Evolutionary conservation across 2,329 filamentous ascomycete genomes (phyloP), one percentile per base, ranked within the genome.

Genomic region (Fonsecaea multimorphosa): DNA sequence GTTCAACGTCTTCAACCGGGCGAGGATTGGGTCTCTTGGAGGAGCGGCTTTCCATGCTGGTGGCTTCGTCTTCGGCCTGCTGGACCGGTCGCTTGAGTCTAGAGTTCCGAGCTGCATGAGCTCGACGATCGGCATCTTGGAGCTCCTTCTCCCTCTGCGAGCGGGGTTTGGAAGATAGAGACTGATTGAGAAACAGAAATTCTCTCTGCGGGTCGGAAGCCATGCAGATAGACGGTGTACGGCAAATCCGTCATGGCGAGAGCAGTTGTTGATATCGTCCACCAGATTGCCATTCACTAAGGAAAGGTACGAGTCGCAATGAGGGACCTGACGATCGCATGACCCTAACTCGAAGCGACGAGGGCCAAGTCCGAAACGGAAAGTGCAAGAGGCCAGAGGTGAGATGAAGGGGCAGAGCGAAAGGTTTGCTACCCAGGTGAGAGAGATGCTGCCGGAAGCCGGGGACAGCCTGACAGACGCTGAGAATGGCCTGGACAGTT

Each of bases 121-220:
- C 52, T 52, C 54, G 40, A 36, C 61, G 53, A n/a, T 57, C 53
- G 31, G 61, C 61, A n/a, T 58, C 61, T 32, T 63, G 61, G 31
- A 63, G 53, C 36, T 63, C 61, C 29, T 38, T 63, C 52, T 63
- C 61, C 36, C 61, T 36, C 61, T 63, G 61, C 12, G 61, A 58
- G n/a, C 29, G 61, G 40, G 61, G 38, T 12, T 22, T 31, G 38
- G 36, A 51, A 36, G 61, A 38, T 11, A 57, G 40, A 29, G 61
- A 58, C 6, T 58, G 61, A 27, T 58, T 63, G 5, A 63, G 36
- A 19, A 63, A 63, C 12, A 63, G 29, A 52, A 63, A 63, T 24
- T 61, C 31, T 27, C 49, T 40, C 46, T 7, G 32, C n/a, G 29
- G 51, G 32, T 55, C 51, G 59, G 59, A n/a, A 46, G 59, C 49